Conservation (phyloP, 140 eudicot species). For the Artemisia princeps region DNA sequence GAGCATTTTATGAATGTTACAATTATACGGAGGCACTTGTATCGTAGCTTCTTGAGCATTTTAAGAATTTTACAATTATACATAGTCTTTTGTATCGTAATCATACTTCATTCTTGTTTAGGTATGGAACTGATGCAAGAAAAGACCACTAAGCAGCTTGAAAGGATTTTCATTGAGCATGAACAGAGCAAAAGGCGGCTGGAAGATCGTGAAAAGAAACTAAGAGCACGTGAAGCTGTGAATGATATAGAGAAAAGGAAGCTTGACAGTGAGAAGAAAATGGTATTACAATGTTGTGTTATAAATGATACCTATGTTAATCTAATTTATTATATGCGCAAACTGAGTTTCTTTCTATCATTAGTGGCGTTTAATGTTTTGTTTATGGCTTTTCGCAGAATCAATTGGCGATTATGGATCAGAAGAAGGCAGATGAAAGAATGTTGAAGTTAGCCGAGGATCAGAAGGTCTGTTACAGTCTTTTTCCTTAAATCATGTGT, state of each 20-base stretch:
- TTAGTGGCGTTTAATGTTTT: too few species aligned
- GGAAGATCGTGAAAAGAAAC: slow-evolving; percentile 45
- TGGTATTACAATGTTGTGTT: too few species aligned
- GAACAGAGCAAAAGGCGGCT: slow-evolving; percentile 33
- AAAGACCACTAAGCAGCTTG: slow-evolving; percentile 31
- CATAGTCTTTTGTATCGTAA: neutral
- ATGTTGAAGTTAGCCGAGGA: slow-evolving; percentile 50
- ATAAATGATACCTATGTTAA: too few species aligned
- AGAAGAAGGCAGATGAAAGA: slow-evolving; percentile 53
- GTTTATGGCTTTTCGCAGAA: too few species aligned
- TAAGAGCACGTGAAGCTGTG: slow-evolving; percentile 45
- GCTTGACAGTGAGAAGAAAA: slow-evolving; percentile 23
- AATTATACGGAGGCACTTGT: too few species aligned
- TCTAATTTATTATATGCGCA: too few species aligned
- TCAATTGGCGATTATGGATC: slow-evolving; percentile 43
- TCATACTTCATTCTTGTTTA: slow-evolving; percentile 16
- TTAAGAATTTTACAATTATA: too few species aligned
- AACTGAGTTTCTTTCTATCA: too few species aligned
- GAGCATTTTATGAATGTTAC: too few species aligned
- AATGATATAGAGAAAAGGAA: slow-evolving; percentile 49
- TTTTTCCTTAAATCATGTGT: neutral
- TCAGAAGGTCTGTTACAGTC: slow-evolving; percentile 48
- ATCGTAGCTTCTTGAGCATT: too few species aligned
- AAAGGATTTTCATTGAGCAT: slow-evolving; percentile 37
- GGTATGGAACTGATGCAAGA: slow-evolving; percentile 46